These are phyloP conservation scores for Scutellaria baicalensis DNA, from an alignment of 257 asterid genomes.

Conservation along the genomic window DNA sequence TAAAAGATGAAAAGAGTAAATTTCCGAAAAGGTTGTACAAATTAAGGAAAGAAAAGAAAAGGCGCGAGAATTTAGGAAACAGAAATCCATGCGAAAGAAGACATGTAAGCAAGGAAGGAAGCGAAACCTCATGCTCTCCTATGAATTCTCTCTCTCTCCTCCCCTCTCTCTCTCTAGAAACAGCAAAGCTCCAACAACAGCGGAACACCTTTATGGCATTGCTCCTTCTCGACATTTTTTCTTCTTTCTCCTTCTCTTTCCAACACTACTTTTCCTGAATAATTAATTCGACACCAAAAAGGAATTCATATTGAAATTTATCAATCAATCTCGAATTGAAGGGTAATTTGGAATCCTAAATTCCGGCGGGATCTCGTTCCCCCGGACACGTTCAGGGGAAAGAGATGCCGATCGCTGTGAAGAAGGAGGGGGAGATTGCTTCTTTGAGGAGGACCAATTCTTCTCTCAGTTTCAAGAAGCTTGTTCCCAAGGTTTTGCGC, in stretches of 20 bases:
- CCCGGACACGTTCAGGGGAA: constrained; percentile 27
- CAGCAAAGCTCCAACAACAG: neutral
- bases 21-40: too few relatives aligned
- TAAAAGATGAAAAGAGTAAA: too few relatives aligned
- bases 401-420: constrained; percentile 34
- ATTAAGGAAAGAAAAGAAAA: too few relatives aligned
- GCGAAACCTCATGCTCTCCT: constrained; percentile 7
- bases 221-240: constrained; percentile 18
- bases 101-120: neutral
- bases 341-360: neutral
- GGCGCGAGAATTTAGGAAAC: neutral
- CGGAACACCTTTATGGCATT: constrained; percentile 3
- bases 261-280: neutral
- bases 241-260: neutral
- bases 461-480: constrained; percentile 36
- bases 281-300: too few relatives aligned
- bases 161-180: neutral
- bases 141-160: neutral
- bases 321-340: neutral
- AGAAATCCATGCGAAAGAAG: neutral
- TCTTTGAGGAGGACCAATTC: constrained; percentile 12
- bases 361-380: constrained; percentile 37
- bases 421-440: constrained; percentile 12
- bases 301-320: neutral
- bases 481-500: constrained; percentile 45